A percentile compares a stretch with the other conserved stretches of the same genome.
Conservation (phyloP, 306 rosid genomes). For the Quercus mongolica region DNA sequence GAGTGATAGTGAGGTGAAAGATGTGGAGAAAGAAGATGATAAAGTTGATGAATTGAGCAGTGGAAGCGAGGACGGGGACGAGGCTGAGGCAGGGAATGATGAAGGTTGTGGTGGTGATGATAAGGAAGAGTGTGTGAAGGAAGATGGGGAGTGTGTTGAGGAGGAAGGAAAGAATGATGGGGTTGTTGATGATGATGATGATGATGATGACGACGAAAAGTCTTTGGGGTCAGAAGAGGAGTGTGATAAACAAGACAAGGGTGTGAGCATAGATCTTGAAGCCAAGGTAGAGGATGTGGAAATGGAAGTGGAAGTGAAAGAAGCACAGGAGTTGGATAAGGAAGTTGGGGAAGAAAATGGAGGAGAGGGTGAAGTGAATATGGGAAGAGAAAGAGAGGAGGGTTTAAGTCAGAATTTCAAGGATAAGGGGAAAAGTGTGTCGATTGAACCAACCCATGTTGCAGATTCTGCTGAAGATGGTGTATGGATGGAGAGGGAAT, state of each 20-base stretch:
- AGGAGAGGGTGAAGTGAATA: conserved; percentile 31
- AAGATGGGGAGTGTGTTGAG: conserved; percentile 20
- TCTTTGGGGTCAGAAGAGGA: conserved; percentile 29
- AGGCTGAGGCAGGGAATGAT: conserved; percentile 9
- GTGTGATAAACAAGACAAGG: conserved; percentile 36
- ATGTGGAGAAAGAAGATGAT: conserved; percentile 30
- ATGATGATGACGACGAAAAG: conserved; percentile 25
- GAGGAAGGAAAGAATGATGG: conserved; percentile 26
- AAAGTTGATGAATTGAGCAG: conserved; percentile 12
- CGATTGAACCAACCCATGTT: conserved; percentile 38
- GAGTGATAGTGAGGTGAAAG: conserved; percentile 18
- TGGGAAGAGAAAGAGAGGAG: conserved; percentile 30
- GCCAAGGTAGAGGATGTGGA: conserved; percentile 33
- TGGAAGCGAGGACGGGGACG: conserved; percentile 19
- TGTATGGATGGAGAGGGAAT: conserved; percentile 52
- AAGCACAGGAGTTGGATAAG: too few relatives aligned
- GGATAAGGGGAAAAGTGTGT: conserved; percentile 86
- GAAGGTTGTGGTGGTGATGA: conserved; percentile 15
- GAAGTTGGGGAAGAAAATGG: not conserved
- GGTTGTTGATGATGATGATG: conserved; percentile 17
- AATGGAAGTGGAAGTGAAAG: not conserved
- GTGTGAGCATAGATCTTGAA: conserved; percentile 32
- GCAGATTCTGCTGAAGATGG: conserved; percentile 48
- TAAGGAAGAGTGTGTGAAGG: conserved; percentile 28
- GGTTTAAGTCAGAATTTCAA: conserved; percentile 40